Evolutionary conservation across 2,329 filamentous ascomycete genomes (phyloP), one percentile per base, ranked within the genome.

Genomic region (Myrmaecium sp.): DNA sequence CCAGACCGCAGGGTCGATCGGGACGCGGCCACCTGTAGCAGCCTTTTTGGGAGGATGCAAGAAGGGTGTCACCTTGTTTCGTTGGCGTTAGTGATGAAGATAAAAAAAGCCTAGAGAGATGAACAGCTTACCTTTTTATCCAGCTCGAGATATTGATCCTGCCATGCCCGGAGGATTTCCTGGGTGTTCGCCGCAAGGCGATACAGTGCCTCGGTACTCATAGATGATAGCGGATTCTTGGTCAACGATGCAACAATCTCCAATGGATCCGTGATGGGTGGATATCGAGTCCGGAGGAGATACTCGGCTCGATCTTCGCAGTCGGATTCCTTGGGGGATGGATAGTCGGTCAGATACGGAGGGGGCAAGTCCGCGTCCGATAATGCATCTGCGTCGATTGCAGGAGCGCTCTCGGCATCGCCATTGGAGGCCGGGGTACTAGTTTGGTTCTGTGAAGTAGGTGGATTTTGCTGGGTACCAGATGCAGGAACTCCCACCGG

Each of bases 111-210:
- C 20, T 13, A n/a, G 7, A 17, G 17, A 8, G 9, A 28, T 10
- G 5, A 11, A 9, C 6, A 25, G 17, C n/a, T n/a, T 37, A 50
- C 48, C 18, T 39, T 39, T 23, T 45, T 58, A 30, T 69, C 64
- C n/a, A 71, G 50, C 28, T 51, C 50, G 14, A 69, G 44, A 40
- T 66, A 72, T 43, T 74, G 67, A 30, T 69, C 61, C 40, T 74
- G 69, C 50, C 67, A 64, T 21, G 55, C 44, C 36, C 58, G 57
- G 33, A 74, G 49, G 8, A 62, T 62, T 18, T 47, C 44, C 17
- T 61, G 59, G 1, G 60, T 60, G 37, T 70, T 68, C 15, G 57
- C 53, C 2, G 67, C 63, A n/a, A 69, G 46, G 3, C 53, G 49
- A 33, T 67, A 67, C 0, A 73, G 55, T 31, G 61, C 59, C n/a